Conservation (phyloP, 805 yeast species). For the Saccharomycopsis microspora region DNA sequence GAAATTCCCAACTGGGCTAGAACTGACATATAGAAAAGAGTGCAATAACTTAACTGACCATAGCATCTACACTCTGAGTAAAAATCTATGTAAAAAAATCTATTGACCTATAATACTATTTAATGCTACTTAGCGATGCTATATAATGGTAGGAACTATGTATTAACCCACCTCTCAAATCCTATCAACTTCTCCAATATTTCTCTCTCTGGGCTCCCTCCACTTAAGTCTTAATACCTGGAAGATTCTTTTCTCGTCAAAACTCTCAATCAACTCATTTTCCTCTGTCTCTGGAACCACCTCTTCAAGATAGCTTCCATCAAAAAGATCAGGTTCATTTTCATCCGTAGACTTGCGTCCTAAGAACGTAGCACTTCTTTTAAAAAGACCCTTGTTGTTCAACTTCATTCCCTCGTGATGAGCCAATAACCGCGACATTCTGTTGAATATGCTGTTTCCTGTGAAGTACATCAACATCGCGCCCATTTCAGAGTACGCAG, state of each 20-base stretch:
- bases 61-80: too few relatives aligned
- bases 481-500: slow-evolving; percentile 34
- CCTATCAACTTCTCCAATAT: slow-evolving; percentile 18
- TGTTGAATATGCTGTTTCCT: slow-evolving; percentile 42
- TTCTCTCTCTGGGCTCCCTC: slow-evolving; percentile 21
- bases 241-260: slow-evolving; percentile 34
- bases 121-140: background rate
- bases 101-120: background rate
- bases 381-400: slow-evolving; percentile 34
- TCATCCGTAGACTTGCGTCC: background rate
- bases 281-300: slow-evolving; percentile 3
- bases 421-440: slow-evolving; percentile 34
- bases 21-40: too few relatives aligned
- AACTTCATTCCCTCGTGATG: slow-evolving; percentile 25
- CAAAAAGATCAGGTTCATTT: background rate
- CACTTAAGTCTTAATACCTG: slow-evolving; percentile 30
- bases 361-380: background rate
- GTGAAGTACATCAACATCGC: slow-evolving; percentile 41
- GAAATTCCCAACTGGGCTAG: too few relatives aligned
- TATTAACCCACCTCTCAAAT: background rate
- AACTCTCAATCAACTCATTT: slow-evolving; percentile 28
- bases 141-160: too few relatives aligned
- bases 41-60: background rate
- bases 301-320: background rate
- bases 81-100: background rate